Percentiles rank a stretch among this genome's conserved stretches.
These are phyloP conservation scores for Heterobasidion irregulare DNA, from an alignment of 1,284 basidiomycete genomes.

Conservation along the genomic window DNA sequence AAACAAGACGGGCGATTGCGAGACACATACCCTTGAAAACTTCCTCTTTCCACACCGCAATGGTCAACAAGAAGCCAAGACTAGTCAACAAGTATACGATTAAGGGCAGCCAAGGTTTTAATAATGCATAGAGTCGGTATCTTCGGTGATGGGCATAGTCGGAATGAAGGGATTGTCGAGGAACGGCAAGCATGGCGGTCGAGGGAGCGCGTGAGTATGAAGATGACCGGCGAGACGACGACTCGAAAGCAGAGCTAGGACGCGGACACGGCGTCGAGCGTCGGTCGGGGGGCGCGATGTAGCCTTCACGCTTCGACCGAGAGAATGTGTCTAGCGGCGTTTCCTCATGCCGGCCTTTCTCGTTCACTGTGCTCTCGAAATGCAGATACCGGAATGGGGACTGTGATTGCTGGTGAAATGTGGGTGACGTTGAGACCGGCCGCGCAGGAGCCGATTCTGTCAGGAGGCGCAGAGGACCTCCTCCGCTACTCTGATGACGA, in stretches of 20 bases:
- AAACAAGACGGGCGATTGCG: not conserved
- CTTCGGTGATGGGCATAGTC: slow-evolving; percentile 12
- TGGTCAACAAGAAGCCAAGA: slow-evolving; percentile 59
- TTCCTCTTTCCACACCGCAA: slow-evolving; percentile 66
- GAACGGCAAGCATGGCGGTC: slow-evolving; percentile 9
- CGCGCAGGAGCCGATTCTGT: slow-evolving; percentile 11
- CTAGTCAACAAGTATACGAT: slow-evolving; percentile 61
- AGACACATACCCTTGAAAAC: slow-evolving; percentile 56
- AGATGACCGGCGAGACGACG: not conserved
- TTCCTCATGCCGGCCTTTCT: slow-evolving; percentile 6
- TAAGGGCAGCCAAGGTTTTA: slow-evolving; percentile 67
- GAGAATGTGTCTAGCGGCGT: not conserved
- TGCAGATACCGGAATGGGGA: slow-evolving; percentile 28
- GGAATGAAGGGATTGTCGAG: slow-evolving; percentile 11
- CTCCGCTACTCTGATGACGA: not conserved
- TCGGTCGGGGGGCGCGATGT: not conserved
- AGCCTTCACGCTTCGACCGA: slow-evolving; percentile 4
- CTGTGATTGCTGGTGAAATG: slow-evolving; percentile 11
- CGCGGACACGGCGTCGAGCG: slow-evolving; percentile 1
- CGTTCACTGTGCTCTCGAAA: slow-evolving; percentile 14
- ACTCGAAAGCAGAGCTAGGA: not conserved
- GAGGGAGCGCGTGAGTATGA: slow-evolving; percentile 6
- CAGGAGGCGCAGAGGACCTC: slow-evolving; percentile 3
- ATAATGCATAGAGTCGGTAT: slow-evolving; percentile 9
- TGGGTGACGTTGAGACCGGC: slow-evolving; percentile 16